Base-by-base conservation (phyloP, 2,329 filamentous ascomycete species). In the Penicillium digitatum region DNA sequence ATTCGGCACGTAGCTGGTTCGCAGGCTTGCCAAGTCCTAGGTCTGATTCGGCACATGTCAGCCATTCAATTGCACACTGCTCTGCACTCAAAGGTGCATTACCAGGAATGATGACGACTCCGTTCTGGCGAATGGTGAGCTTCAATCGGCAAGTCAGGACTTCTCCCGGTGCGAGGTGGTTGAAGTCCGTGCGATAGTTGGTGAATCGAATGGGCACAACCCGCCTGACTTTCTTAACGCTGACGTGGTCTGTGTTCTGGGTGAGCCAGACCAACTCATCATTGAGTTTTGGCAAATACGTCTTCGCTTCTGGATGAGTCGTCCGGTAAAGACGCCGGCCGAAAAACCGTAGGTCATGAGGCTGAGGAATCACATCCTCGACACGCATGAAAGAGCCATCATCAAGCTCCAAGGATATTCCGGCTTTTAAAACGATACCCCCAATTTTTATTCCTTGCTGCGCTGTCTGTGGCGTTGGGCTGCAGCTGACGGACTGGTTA, bases 181-280 rank as follows among this genome's bases (percentile, higher is more conserved):
- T 18, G 34, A 61, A 43, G 12, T 64, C 55, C 52, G 40, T 53
- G 0, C 68, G 61, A 0, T 76, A 67, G 55, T 89, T 90, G 0
- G 86, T 89, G 2, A 79, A 69, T 0, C 76, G 64, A 0, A 88
- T 68, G 0, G 65, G 66, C 0, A 82, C 71, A 7, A 76, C 69
- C 1, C 68, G 58, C 2, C 74, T 62, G 0, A 86, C 72, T 0
- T 73, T 56, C 0, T 60, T 47, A 0, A 79, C 52, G 0, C 68
- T 40, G 0, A 86, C 64, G 2, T 83, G 78, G 0, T 74, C 49
- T 0, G 65, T 3, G 34, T 80, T 74, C 6, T 76, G 69, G 0
- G 72, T 44, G 31, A 73, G 43, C 71, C 77, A 75, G 22, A 72
- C 72, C 22, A 83, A 52, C 55, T 83, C 81, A 42, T 81, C 77